A percentile compares a stretch with the other conserved stretches of the same genome.
Evolutionary conservation across 2,329 filamentous ascomycete species (phyloP).

Genomic region (Cyphellophora europaea): DNA sequence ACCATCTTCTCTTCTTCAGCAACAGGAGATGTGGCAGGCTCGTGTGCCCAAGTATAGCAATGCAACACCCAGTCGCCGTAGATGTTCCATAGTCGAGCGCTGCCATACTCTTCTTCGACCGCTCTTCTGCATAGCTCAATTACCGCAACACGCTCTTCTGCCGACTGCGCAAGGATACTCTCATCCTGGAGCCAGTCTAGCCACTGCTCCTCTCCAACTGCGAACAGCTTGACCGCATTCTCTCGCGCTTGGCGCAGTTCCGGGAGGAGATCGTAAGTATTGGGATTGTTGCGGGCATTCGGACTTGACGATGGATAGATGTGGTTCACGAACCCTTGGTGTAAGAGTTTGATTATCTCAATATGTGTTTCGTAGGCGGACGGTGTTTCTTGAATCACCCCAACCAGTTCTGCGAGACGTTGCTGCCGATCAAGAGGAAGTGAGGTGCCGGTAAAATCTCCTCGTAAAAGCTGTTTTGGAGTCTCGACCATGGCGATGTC

Average conservation of each 20-base stretch:
- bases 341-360: constrained; percentile 36
- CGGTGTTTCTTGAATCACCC: constrained; percentile 34
- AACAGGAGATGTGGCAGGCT: constrained; percentile 25
- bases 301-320: constrained; percentile 34
- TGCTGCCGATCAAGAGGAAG: constrained; percentile 31
- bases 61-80: constrained; percentile 53
- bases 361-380: constrained; percentile 38
- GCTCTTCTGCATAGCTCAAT: constrained; percentile 52
- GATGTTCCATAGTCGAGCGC: constrained; percentile 51
- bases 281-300: constrained; percentile 34
- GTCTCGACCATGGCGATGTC: constrained; percentile 37
- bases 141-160: constrained; percentile 49
- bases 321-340: constrained; percentile 37
- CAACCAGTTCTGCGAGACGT: constrained; percentile 30
- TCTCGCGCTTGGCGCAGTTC: constrained; percentile 41
- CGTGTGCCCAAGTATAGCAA: constrained; percentile 44
- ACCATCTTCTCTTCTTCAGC: constrained; percentile 47
- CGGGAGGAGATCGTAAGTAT: constrained; percentile 35
- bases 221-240: constrained; percentile 53
- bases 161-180: constrained; percentile 44
- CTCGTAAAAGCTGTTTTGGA: constrained; percentile 27
- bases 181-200: constrained; percentile 56
- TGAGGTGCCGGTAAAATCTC: constrained; percentile 32
- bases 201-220: constrained; percentile 56
- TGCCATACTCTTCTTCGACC: constrained; percentile 52